A percentile compares a stretch with the other conserved stretches of the same genome.
phyloP scores from a whole-genome alignment of 2,329 filamentous ascomycete genomes.

The Gliomastix tumulicola region DNA sequence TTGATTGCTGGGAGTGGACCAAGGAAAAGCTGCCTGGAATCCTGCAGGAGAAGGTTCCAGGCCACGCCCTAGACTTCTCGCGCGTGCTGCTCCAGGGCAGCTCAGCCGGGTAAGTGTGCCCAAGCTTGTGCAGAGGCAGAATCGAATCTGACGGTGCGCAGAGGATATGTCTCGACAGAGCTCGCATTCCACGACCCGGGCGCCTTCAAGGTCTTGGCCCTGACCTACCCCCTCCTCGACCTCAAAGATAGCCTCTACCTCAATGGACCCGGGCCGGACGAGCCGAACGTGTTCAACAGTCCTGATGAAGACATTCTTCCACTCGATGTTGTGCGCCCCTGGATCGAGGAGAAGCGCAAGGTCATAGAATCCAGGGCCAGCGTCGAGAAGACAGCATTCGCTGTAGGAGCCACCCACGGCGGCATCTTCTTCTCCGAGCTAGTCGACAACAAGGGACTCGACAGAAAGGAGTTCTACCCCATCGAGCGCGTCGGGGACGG shows the following conservation, averaged over 20 bases:
- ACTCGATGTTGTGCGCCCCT: constrained; percentile 6
- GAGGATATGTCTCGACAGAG: constrained; percentile 13
- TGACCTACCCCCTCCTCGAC: constrained; percentile 13
- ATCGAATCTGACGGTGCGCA: too few relatives aligned
- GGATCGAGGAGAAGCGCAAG: constrained; percentile 9
- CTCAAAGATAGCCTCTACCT: constrained; percentile 9
- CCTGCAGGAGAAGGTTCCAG: background rate
- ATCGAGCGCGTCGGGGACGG: constrained; percentile 9
- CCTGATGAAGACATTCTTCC: constrained; percentile 7
- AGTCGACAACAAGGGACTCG: constrained; percentile 7
- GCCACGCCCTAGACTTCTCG: constrained; percentile 6
- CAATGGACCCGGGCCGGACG: constrained; percentile 4
- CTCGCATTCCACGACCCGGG: constrained; percentile 12
- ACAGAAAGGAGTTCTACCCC: constrained; percentile 5
- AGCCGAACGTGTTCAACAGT: constrained; percentile 7
- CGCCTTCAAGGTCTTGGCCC: constrained; percentile 8
- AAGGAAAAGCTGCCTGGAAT: constrained; percentile 2
- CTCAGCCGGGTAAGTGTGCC: too few relatives aligned
- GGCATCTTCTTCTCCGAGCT: constrained; percentile 9
- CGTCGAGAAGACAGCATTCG: constrained; percentile 6
- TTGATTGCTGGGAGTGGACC: constrained; percentile 17
- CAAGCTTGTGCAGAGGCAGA: too few relatives aligned
- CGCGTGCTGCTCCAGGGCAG: constrained; percentile 8
- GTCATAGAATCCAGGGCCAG: constrained; percentile 3
- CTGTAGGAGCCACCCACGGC: constrained; percentile 5